Conservation (phyloP, 352 stramenopile species). For the Pilasporangium apinafurcum region DNA sequence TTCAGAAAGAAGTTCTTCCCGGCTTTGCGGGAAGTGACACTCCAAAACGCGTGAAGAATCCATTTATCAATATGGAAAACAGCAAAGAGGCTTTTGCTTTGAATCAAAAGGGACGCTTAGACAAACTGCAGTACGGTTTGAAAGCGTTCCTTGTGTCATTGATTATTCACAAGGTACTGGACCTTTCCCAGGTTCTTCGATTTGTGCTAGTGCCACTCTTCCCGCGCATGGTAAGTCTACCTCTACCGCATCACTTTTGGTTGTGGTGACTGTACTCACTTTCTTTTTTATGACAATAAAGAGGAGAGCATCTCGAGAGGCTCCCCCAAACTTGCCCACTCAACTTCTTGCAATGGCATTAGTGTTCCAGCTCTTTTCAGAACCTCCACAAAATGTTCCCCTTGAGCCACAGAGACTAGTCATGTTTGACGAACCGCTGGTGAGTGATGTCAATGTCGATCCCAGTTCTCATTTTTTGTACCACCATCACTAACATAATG, state of each 20-base stretch:
- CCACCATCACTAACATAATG: constrained; percentile 5
- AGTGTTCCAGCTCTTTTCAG: constrained; percentile 80
- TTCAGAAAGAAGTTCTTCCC: constrained; percentile 82
- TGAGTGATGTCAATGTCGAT: constrained; percentile 19
- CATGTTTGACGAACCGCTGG: constrained; percentile 85
- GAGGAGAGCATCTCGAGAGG: constrained; percentile 62
- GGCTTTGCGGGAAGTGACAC: constrained; percentile 75
- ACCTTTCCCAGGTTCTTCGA: constrained; percentile 78
- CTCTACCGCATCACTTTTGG: background rate
- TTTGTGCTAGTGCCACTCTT: constrained; percentile 80
- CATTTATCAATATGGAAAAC: constrained; percentile 76
- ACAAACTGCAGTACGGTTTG: constrained; percentile 81
- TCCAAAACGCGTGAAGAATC: constrained; percentile 71
- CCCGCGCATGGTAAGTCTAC: constrained; percentile 41
- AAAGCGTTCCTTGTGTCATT: constrained; percentile 82
- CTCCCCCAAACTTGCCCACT: constrained; percentile 65
- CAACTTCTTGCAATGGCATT: constrained; percentile 81
- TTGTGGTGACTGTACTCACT: background rate
- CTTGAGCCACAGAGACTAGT: constrained; percentile 74
- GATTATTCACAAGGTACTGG: constrained; percentile 80
- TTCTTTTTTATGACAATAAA: constrained; percentile 11
- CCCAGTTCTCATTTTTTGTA: background rate
- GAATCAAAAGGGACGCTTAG: constrained; percentile 79
- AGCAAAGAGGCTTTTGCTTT: constrained; percentile 76
- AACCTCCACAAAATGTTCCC: constrained; percentile 73